These are phyloP conservation scores for Abrus precatorius DNA, from an alignment of 306 rosid species.

Conservation along the genomic window DNA sequence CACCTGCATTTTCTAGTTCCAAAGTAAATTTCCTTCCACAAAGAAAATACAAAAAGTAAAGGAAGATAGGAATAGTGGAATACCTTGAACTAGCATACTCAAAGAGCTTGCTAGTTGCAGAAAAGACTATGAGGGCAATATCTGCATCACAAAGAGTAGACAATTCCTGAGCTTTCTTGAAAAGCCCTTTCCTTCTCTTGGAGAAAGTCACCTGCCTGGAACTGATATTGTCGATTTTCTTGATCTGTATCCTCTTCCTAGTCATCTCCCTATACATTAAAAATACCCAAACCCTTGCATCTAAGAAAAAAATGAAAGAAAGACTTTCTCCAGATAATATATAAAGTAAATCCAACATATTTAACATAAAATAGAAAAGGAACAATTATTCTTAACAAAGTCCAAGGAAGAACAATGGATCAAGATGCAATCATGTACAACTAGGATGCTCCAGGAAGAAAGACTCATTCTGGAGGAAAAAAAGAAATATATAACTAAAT, in stretches of 20 bases:
- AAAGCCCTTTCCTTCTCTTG: slow-evolving; percentile 65
- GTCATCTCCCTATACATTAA: slow-evolving; percentile 52
- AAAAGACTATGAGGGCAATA: slow-evolving; percentile 63
- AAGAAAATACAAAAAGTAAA: neutral
- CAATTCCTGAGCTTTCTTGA: slow-evolving; percentile 67
- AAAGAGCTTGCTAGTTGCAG: slow-evolving; percentile 61
- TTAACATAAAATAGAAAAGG: slow-evolving; percentile 29
- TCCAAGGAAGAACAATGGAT: neutral
- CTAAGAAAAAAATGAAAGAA: neutral
- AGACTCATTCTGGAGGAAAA: neutral
- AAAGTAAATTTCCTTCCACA: neutral
- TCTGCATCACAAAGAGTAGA: slow-evolving; percentile 71
- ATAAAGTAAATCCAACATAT: slow-evolving; percentile 7
- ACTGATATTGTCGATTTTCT: slow-evolving; percentile 61
- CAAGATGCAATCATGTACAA: slow-evolving; percentile 1
- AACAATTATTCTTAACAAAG: neutral
- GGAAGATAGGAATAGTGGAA: neutral
- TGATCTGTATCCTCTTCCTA: slow-evolving; percentile 61
- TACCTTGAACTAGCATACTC: slow-evolving; percentile 65
- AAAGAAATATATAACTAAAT: neutral
- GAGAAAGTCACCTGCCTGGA: slow-evolving; percentile 71
- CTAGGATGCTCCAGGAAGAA: neutral
- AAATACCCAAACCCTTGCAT: slow-evolving; percentile 13
- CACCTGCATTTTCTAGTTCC: neutral
- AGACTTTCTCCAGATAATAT: neutral